phyloP scores from a whole-genome alignment of 768 basidiomycete genomes.

The Myochromella boudieri region DNA sequence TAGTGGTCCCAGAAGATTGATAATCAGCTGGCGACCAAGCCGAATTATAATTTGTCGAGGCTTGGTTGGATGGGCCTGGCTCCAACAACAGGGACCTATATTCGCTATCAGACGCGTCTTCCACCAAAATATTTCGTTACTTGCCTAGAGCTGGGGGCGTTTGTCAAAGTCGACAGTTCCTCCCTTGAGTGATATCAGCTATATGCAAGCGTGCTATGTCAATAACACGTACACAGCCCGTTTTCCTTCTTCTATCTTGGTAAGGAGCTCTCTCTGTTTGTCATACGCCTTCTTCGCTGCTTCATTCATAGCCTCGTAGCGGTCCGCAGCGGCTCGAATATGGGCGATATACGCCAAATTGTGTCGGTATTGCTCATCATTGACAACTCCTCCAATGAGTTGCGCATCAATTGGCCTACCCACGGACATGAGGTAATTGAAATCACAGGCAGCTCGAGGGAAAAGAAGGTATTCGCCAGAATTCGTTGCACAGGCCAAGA shows the following conservation, averaged over 20 bases:
- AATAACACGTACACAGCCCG: constrained; percentile 18
- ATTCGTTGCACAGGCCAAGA: too few relatives aligned
- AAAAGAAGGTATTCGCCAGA: not conserved
- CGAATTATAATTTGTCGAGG: not conserved
- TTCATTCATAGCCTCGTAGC: constrained; percentile 37
- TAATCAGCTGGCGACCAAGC: not conserved
- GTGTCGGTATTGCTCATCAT: constrained; percentile 27
- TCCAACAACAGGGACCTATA: constrained; percentile 2
- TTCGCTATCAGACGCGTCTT: not conserved
- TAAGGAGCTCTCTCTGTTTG: constrained; percentile 14
- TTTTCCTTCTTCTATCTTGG: constrained; percentile 16
- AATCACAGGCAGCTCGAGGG: too few relatives aligned
- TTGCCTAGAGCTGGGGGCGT: not conserved
- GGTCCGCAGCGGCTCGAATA: constrained; percentile 31
- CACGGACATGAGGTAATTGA: constrained; percentile 11
- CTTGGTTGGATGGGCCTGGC: constrained; percentile 8
- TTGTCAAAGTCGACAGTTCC: constrained; percentile 8
- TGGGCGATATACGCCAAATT: constrained; percentile 29
- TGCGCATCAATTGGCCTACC: constrained; percentile 13
- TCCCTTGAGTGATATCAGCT: constrained; percentile 11
- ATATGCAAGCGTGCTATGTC: not conserved
- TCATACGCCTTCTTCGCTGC: constrained; percentile 33
- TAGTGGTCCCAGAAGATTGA: not conserved
- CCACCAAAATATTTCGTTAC: not conserved
- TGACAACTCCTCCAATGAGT: constrained; percentile 13